These are phyloP conservation scores for Sporothrix sp. DNA, from an alignment of 2,329 filamentous ascomycete species.

Conservation along the genomic window DNA sequence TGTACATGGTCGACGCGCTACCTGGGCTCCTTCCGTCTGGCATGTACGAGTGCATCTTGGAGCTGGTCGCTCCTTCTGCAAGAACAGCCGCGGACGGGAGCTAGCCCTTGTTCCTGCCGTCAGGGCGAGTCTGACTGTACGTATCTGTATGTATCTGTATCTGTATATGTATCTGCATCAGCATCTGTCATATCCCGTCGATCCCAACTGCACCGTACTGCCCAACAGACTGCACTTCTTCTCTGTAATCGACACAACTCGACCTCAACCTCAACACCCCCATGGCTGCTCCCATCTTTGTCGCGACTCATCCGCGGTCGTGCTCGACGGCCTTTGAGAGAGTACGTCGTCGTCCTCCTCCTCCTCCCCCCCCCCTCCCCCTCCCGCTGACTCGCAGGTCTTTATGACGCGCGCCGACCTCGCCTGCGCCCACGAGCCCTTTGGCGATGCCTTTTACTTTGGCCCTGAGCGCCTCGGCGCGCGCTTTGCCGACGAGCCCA, in stretches of 20 bases:
- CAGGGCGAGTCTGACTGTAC: too few relatives aligned
- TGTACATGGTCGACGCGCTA: background rate
- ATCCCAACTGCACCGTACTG: too few relatives aligned
- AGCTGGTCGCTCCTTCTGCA: too few relatives aligned
- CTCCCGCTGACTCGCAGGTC: too few relatives aligned
- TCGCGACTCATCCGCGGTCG: conserved; percentile 85
- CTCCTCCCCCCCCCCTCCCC: too few relatives aligned
- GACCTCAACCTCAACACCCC: background rate
- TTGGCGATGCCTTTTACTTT: conserved; percentile 94
- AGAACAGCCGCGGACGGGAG: too few relatives aligned
- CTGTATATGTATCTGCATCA: too few relatives aligned
- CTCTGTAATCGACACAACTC: background rate
- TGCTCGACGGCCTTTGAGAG: conserved; percentile 97
- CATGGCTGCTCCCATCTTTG: conserved; percentile 77
- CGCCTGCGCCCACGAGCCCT: conserved; percentile 85
- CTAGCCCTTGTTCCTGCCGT: too few relatives aligned
- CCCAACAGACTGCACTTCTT: too few relatives aligned
- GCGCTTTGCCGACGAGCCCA: conserved; percentile 63
- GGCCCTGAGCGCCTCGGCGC: conserved; percentile 78
- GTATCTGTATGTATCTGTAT: too few relatives aligned
- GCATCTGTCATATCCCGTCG: too few relatives aligned
- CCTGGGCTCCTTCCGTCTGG: background rate
- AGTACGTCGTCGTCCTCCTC: too few relatives aligned
- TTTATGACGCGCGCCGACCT: conserved; percentile 92
- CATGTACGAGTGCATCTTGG: background rate